Percentiles rank a stretch among this genome's conserved stretches.
phyloP scores from a whole-genome alignment of 345 rosid genomes.

The Lenwebbia sp. region DNA sequence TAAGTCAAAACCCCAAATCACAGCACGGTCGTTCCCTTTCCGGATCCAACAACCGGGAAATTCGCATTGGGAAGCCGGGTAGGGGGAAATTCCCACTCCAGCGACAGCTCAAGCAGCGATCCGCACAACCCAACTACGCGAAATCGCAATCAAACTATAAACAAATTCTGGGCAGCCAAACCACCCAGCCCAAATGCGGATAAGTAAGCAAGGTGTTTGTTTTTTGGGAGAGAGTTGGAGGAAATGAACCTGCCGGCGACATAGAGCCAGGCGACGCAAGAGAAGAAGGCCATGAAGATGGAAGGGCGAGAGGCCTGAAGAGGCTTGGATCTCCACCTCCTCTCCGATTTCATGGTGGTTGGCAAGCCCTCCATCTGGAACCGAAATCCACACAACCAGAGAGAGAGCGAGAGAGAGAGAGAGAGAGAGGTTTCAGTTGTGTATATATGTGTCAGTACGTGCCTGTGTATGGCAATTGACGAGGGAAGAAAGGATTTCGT shows the following conservation, averaged over 20 bases:
- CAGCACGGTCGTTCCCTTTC: not conserved
- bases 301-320: constrained; percentile 56
- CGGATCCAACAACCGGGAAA: not conserved
- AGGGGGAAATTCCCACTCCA: not conserved
- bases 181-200: not conserved
- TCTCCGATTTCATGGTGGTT: constrained; percentile 46
- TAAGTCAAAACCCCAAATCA: not conserved
- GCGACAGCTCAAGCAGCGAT: not conserved
- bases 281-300: constrained; percentile 64
- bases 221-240: not conserved
- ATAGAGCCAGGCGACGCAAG: constrained; percentile 95
- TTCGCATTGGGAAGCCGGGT: not conserved
- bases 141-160: not conserved
- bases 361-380: constrained; percentile 57
- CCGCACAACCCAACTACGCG: rapidly evolving
- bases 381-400: not conserved
- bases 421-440: not conserved
- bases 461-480: not conserved
- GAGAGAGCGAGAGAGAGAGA: not conserved
- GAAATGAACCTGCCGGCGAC: constrained; percentile 75
- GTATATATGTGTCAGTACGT: not conserved
- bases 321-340: constrained; percentile 64
- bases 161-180: not conserved
- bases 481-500: not conserved
- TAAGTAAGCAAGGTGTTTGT: not conserved